Evolutionary conservation across 2,329 filamentous ascomycete genomes (phyloP).

Genomic region (Bimuria novae-zelandiae): DNA sequence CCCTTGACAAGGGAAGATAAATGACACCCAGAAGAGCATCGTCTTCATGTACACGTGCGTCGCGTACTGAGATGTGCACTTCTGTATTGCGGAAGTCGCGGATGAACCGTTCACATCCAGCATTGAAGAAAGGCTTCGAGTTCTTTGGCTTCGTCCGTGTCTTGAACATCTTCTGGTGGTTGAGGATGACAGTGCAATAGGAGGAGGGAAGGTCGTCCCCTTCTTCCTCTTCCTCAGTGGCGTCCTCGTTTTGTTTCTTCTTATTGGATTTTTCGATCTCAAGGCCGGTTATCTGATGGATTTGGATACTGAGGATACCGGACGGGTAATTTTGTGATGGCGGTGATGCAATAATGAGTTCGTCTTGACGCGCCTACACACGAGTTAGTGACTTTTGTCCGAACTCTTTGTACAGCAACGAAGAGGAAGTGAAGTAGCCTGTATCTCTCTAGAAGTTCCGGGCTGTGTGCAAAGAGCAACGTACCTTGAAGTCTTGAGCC

Average conservation of each 20-base stretch:
- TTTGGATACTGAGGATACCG: constrained; percentile 71
- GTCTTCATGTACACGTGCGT: constrained; percentile 70
- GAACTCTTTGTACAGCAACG: background rate
- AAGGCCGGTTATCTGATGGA: constrained; percentile 73
- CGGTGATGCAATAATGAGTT: constrained; percentile 70
- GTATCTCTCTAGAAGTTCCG: no score
- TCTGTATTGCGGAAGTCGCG: constrained; percentile 70
- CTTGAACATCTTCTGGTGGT: constrained; percentile 71
- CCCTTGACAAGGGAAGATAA: constrained; percentile 65
- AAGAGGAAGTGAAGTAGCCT: no score
- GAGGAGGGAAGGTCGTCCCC: constrained; percentile 68
- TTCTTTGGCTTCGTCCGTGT: constrained; percentile 79
- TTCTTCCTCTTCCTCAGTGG: constrained; percentile 65
- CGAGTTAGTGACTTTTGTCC: constrained; percentile 39
- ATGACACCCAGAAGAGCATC: constrained; percentile 72
- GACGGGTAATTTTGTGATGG: constrained; percentile 66
- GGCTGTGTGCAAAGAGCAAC: background rate
- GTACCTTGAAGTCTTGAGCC: constrained; percentile 64
- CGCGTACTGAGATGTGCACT: constrained; percentile 69
- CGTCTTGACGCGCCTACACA: constrained; percentile 51
- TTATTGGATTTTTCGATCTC: constrained; percentile 66
- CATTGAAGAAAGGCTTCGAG: constrained; percentile 78
- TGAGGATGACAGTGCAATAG: constrained; percentile 75
- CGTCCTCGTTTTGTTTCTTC: constrained; percentile 51
- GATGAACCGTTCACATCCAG: constrained; percentile 73